A percentile compares a stretch with the other conserved stretches of the same genome.
phyloP scores from a whole-genome alignment of 129 eudicot genomes.

The Tagetes patula region DNA sequence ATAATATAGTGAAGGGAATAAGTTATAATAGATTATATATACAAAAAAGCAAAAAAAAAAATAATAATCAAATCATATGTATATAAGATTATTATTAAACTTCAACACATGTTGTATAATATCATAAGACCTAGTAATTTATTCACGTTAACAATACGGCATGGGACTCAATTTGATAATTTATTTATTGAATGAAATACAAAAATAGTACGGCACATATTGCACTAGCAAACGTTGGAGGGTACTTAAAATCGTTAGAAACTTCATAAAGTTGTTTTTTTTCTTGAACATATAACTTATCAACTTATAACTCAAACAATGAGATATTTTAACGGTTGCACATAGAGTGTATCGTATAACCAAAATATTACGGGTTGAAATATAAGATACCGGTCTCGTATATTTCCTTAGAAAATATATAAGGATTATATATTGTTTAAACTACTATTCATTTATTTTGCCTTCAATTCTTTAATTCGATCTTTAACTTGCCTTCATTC shows the following conservation, averaged over 20 bases:
- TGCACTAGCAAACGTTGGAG: constrained; percentile 1
- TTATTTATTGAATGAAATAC: neutral
- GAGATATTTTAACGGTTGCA: no score
- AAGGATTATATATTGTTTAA: no score
- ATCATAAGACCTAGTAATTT: constrained; percentile 2
- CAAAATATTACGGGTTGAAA: no score
- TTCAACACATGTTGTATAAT: neutral
- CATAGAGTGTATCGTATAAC: no score
- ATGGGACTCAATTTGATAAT: constrained; percentile 5
- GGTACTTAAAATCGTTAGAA: neutral
- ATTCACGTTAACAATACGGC: constrained; percentile 6
- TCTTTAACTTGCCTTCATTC: no score
- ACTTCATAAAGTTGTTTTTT: neutral
- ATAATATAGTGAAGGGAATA: constrained; percentile 1
- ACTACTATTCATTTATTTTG: no score
- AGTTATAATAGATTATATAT: constrained; percentile 20
- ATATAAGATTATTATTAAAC: neutral
- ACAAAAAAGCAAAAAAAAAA: constrained; percentile 1
- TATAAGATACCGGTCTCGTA: no score
- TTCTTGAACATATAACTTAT: no score
- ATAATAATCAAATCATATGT: constrained; percentile 18
- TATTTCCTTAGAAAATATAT: no score
- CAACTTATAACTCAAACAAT: no score
- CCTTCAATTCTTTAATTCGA: no score
- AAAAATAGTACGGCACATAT: constrained; percentile 2